Evolutionary conservation across 2,329 filamentous ascomycete genomes (phyloP), one percentile per base, ranked within the genome.

Genomic region (Byssothecium circinans): DNA sequence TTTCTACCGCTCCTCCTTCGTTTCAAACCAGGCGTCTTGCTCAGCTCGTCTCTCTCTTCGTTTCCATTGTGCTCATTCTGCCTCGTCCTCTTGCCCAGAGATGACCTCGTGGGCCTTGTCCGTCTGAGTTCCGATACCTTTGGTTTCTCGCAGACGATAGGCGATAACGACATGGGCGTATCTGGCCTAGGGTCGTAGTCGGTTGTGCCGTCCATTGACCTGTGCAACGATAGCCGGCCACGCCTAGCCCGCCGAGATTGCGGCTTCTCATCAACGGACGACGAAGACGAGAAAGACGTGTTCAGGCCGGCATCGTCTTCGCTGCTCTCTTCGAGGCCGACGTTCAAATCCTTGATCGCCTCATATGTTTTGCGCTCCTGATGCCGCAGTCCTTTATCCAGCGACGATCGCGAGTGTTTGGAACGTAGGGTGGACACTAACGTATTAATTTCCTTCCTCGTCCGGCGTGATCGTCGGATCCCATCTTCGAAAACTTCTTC

Each of bases 351-450:
- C 17, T 50, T 20, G 27, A 22, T 25, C 23, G 47, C 43, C 23
- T 41, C 41, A 20, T 65, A 64, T 1, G 35, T 37, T 12, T 56
- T 57, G 18, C 55, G 49, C 29, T 51, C 33, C 0, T 61, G 42
- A 15, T 54, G 41, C 4, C 60, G 48, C 22, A 66, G 35, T 4
- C 61, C 56, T 8, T 53, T 52, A 4, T 51, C 50, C 1, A 56
- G 37, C 4, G 50, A 56, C 2, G 33, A 43, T 10, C 58, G 46
- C 1, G 50, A 52, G 14, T 57, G 60, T 36, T 53, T 53, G n/a
- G 50, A 47, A 8, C 40, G 43, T 10, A 49, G 20, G 4, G n/a
- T 41, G 10, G 45, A 49, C 2, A 43, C 33, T 1, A 54, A 25
- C 3, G 40, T 18, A 8, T 49, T 45, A 12, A 50, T 45, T 23